Evolutionary conservation across 23 red algal genomes (phyloP), one percentile per base, ranked within the genome.

Genomic region (Gracilaria domingensis): DNA sequence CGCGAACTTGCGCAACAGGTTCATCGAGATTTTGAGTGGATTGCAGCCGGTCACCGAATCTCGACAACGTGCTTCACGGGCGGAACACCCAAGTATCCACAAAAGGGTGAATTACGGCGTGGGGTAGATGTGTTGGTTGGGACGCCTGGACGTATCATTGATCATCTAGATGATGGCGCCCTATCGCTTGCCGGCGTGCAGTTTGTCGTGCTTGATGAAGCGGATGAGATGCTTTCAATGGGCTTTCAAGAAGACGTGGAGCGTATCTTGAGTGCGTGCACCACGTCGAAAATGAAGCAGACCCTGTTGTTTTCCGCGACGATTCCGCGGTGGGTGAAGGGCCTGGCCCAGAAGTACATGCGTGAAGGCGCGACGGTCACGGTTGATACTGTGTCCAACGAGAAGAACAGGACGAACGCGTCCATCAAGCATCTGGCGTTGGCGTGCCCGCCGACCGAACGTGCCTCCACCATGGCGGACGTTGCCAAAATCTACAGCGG

Each of bases 171-270:
- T 74, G 77, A 91, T 23, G 85, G 83, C 33, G 56, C 72, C 7
- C 56, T 93, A 44, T 65, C 32, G 39, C 53, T 97, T 2, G 53
- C 40, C 0, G 82, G 51, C 0, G 90, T 93, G n/a, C 65, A 78
- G 35, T 97, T 81, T 75, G 77, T 97, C 8, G 95, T 88, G 49
- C 61, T 97, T 7, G 95, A 97, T 80, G 95, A 97, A 53, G 95
- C 95, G 20, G 95, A 97, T 47, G 91, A 93, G 66, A 97, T 97
- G 95, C 79, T 97, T 25, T 81, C 74, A 5, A 97, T 97, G 95
- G 95, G 95, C 20, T 93, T 97, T 82, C 62, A 85, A n/a, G 83
- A 93, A 34, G 90, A 87, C 32, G 89, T 97, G n/a, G 90, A 97
- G 37, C 88, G 81, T 12, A 90, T 97, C 55, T 42, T 97, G 39